These are phyloP conservation scores for Dinochytrium kinnereticum DNA, from an alignment of 371 early-diverging fungal genomes.

Conservation along the genomic window DNA sequence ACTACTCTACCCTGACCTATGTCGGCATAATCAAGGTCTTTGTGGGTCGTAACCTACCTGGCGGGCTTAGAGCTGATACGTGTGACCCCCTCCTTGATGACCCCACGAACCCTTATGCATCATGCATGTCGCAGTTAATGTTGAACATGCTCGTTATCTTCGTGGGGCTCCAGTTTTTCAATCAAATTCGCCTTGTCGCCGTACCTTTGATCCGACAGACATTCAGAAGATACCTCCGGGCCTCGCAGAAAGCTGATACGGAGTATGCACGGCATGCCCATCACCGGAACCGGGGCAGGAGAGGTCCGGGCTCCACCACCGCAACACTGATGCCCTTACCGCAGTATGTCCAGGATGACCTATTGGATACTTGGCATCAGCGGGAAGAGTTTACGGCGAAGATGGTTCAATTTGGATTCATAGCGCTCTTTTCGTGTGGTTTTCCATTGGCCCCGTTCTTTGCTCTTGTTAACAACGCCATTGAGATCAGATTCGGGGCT, in stretches of 20 bases:
- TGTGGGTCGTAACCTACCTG: slow-evolving; percentile 18
- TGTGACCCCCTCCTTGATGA: slow-evolving; percentile 20
- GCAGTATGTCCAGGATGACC: slow-evolving; percentile 56
- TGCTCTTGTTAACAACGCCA: slow-evolving; percentile 55
- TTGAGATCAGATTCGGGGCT: slow-evolving; percentile 55
- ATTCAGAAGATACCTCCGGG: background rate
- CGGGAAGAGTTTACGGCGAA: slow-evolving; percentile 20
- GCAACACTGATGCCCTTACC: slow-evolving; percentile 29
- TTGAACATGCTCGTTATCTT: slow-evolving; percentile 65
- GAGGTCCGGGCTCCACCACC: background rate
- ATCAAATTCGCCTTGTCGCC: slow-evolving; percentile 50
- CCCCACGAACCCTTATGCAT: slow-evolving; percentile 26
- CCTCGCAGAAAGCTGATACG: background rate
- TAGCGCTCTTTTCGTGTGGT: slow-evolving; percentile 56
- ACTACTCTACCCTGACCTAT: slow-evolving; percentile 61
- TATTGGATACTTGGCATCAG: slow-evolving; percentile 40
- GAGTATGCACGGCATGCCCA: background rate
- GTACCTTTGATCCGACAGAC: slow-evolving; percentile 43
- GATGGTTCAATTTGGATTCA: slow-evolving; percentile 64
- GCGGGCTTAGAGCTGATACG: slow-evolving; percentile 17
- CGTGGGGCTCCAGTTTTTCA: slow-evolving; percentile 58
- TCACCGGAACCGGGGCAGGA: background rate
- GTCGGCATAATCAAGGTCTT: slow-evolving; percentile 59
- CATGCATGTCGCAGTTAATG: slow-evolving; percentile 59
- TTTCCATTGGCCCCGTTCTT: slow-evolving; percentile 66